A percentile compares a stretch with the other conserved stretches of the same genome.
Conservation (phyloP, 345 rosid species). For the Sisymbrium altissimum region DNA sequence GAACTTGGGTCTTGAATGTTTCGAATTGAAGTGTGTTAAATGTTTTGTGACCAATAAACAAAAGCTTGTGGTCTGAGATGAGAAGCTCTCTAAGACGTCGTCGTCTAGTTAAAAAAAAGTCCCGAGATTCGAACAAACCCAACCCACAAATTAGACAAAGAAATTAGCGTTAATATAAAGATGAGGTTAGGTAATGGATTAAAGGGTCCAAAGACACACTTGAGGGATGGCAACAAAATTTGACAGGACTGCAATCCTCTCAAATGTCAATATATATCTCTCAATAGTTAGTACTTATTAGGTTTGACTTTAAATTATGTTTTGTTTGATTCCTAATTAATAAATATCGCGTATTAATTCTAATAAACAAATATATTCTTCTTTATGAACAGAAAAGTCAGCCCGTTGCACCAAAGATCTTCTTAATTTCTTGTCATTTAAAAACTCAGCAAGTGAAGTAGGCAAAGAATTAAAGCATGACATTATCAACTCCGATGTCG, state of each 20-base stretch:
- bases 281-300: conserved; percentile 34
- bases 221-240: conserved; percentile 30
- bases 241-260: conserved; percentile 28
- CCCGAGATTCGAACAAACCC: conserved; percentile 25
- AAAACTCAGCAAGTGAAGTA: conserved; percentile 32
- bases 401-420: conserved; percentile 23
- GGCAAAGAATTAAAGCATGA: conserved; percentile 38
- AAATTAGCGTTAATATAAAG: conserved; percentile 22
- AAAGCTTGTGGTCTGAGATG: neutral
- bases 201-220: conserved; percentile 26
- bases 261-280: neutral
- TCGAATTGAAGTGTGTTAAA: neutral
- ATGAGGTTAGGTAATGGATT: conserved; percentile 36
- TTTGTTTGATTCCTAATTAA: conserved; percentile 28
- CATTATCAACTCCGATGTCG: conserved; percentile 36
- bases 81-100: neutral
- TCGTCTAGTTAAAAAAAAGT: neutral
- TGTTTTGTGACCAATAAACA: neutral
- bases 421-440: conserved; percentile 7
- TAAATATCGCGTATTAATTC: neutral
- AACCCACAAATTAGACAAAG: conserved; percentile 18
- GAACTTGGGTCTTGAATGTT: neutral
- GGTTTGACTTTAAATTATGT: conserved; percentile 32
- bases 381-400: conserved; percentile 24
- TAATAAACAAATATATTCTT: conserved; percentile 15